Percentiles rank a stretch among this genome's conserved stretches.
phyloP scores from a whole-genome alignment of 192 early-diverging fungal genomes.

The Coemansia sp. region DNA sequence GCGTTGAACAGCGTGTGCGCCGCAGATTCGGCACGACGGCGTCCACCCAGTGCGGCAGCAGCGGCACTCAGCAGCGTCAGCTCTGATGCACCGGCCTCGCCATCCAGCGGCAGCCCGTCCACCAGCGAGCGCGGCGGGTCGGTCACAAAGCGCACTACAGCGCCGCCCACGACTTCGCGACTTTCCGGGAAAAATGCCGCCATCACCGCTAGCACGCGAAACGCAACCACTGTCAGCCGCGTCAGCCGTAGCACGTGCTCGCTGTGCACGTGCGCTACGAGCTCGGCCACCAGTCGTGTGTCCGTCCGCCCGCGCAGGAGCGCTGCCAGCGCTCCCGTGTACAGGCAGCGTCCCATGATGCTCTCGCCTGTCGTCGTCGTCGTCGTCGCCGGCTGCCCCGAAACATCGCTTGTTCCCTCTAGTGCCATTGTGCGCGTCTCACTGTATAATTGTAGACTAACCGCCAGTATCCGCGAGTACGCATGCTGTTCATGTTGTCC shows the following conservation, averaged over 20 bases:
- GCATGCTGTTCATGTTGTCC: conserved; percentile 5
- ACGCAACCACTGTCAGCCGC: conserved; percentile 31
- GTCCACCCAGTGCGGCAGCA: conserved; percentile 25
- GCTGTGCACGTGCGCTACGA: conserved; percentile 35
- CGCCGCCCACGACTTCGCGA: conserved; percentile 11
- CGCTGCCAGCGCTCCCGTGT: conserved; percentile 31
- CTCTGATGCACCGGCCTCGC: conserved; percentile 12
- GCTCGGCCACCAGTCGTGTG: conserved; percentile 12
- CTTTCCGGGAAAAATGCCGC: conserved; percentile 32
- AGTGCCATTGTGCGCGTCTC: conserved; percentile 11
- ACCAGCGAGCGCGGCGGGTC: conserved; percentile 23
- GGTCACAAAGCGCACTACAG: conserved; percentile 29
- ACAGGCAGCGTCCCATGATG: conserved; percentile 33
- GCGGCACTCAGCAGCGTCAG: conserved; percentile 27
- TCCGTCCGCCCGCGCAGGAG: conserved; percentile 31
- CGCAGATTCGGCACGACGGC: conserved; percentile 18
- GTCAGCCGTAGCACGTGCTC: conserved; percentile 19
- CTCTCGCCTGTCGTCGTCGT: conserved; percentile 14
- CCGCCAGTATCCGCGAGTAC: conserved; percentile 30
- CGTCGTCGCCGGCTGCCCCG: conserved; percentile 2
- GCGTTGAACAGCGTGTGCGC: conserved; percentile 44
- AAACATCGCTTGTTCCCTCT: neutral
- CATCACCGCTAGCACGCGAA: conserved; percentile 38
- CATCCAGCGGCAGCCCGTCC: conserved; percentile 12
- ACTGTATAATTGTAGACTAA: conserved; percentile 28